Conservation (phyloP, 1,284 basidiomycete genomes). For the Cystobasidiaceae sp. region DNA sequence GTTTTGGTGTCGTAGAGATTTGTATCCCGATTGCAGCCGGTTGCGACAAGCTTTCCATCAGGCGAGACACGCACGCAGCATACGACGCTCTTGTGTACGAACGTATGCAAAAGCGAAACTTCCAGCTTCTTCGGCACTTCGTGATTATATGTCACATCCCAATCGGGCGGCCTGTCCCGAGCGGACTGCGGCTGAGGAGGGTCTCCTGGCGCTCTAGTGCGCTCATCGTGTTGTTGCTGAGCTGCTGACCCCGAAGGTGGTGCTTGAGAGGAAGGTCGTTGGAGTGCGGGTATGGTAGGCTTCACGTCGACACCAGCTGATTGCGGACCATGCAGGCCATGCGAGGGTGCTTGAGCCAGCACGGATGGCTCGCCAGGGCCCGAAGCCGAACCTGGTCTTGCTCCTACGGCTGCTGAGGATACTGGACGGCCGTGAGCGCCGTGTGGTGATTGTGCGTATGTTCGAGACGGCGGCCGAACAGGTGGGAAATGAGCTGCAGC, state of each 20-base stretch:
- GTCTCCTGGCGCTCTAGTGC: background rate
- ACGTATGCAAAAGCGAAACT: constrained; percentile 80
- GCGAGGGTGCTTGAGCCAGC: background rate
- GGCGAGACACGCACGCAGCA: constrained; percentile 87
- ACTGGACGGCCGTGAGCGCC: constrained; percentile 1
- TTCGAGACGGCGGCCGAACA: constrained; percentile 9
- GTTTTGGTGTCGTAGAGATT: constrained; percentile 87
- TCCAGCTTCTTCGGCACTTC: constrained; percentile 74
- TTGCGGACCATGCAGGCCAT: background rate
- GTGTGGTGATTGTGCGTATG: constrained; percentile 4
- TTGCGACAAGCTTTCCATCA: constrained; percentile 80
- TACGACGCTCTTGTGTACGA: constrained; percentile 88
- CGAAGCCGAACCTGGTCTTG: background rate
- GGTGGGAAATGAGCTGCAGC: constrained; percentile 21
- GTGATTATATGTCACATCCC: constrained; percentile 92
- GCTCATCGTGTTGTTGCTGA: background rate
- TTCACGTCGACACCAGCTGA: background rate
- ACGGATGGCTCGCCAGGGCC: constrained; percentile 12
- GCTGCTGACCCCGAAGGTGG: background rate
- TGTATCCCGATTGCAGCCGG: constrained; percentile 82
- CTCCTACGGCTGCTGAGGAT: background rate
- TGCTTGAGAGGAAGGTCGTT: background rate
- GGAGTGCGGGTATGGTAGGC: background rate
- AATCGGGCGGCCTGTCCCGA: constrained; percentile 56
- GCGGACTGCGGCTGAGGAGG: background rate